Percentiles rank a stretch among this genome's conserved stretches.
Conservation (phyloP, 208 protist species). For the Vickermania ingenoplastis region DNA sequence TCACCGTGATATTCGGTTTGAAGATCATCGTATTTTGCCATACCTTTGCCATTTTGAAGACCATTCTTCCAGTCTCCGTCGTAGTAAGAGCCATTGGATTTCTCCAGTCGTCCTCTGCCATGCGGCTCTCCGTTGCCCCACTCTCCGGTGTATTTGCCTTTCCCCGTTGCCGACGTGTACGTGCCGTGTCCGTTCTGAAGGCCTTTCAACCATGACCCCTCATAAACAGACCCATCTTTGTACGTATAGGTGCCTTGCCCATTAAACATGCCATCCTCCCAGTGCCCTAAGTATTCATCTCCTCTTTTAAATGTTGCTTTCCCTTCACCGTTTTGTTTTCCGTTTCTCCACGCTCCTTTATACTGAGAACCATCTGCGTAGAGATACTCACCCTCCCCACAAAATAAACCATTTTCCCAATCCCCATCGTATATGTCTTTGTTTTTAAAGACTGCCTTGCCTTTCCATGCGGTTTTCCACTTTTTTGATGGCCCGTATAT, state of each 20-base stretch:
- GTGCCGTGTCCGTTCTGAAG: background rate
- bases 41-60: background rate
- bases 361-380: background rate
- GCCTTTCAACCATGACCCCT: constrained; percentile 1
- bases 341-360: background rate
- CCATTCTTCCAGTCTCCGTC: background rate
- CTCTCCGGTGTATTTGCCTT: background rate
- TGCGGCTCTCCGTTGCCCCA: background rate
- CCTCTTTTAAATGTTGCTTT: background rate
- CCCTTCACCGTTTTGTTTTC: background rate
- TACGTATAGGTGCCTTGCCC: background rate
- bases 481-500: background rate
- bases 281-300: background rate
- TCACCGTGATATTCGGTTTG: no score
- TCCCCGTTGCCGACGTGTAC: background rate
- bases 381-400: background rate
- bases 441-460: background rate
- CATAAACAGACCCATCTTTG: background rate
- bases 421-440: background rate
- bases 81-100: no score
- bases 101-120: no score
- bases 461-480: background rate
- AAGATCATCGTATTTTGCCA: background rate
- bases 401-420: constrained; percentile 1
- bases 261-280: background rate